phyloP scores from a whole-genome alignment of 2,329 filamentous ascomycete species.

The Colletotrichum cordylinicola region DNA sequence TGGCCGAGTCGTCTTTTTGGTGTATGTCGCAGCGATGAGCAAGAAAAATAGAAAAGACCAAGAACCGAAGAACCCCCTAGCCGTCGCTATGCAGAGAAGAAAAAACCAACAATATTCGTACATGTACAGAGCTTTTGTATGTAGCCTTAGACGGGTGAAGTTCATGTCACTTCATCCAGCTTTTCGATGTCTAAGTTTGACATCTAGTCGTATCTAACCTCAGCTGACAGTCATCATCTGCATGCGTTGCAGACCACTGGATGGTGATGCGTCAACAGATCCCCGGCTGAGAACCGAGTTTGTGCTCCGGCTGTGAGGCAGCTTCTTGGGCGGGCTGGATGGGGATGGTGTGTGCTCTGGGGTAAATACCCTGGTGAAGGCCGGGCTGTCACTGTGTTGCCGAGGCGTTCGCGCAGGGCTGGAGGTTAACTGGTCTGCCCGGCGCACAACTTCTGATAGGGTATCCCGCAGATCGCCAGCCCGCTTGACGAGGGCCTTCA shows the following conservation, averaged over 20 bases:
- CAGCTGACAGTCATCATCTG: constrained; percentile 71
- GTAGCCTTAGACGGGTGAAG: not conserved
- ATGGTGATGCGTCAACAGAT: constrained; percentile 59
- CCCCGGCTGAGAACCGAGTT: constrained; percentile 55
- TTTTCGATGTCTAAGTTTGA: not conserved
- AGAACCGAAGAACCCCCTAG: constrained; percentile 7
- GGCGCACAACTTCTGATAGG: constrained; percentile 65
- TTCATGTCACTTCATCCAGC: not conserved
- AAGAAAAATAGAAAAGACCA: not conserved
- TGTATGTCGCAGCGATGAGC: constrained; percentile 10
- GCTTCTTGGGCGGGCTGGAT: constrained; percentile 57
- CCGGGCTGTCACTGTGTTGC: constrained; percentile 61
- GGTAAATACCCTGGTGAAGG: constrained; percentile 68
- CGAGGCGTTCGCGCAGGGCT: constrained; percentile 60
- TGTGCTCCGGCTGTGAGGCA: constrained; percentile 58
- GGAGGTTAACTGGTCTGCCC: constrained; percentile 62
- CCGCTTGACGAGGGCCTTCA: constrained; percentile 69
- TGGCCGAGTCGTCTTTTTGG: constrained; percentile 14
- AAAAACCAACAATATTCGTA: constrained; percentile 25
- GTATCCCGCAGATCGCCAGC: constrained; percentile 65
- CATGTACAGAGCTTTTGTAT: constrained; percentile 21
- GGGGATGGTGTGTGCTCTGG: constrained; percentile 58
- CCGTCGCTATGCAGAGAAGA: constrained; percentile 27
- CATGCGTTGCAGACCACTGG: constrained; percentile 59
- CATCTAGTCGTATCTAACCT: constrained; percentile 20